Conservation (phyloP, 495 filamentous ascomycete genomes). For the Penicillium dipodomyicola region DNA sequence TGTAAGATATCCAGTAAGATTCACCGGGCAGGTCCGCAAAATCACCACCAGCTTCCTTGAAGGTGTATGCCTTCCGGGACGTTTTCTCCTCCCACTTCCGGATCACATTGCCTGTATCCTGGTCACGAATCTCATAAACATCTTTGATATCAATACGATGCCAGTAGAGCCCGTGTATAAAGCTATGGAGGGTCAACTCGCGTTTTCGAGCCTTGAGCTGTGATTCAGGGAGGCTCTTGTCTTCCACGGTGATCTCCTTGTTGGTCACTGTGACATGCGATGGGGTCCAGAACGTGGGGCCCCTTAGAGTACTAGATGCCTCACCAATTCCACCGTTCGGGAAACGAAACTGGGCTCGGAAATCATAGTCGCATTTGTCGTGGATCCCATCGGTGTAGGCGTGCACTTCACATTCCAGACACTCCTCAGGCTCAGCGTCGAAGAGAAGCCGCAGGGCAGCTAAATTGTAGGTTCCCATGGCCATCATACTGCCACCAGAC, state of each 20-base stretch:
- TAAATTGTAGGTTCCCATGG: neutral
- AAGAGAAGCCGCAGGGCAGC: neutral
- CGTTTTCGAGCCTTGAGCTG: conserved; percentile 28
- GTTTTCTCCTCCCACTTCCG: too few relatives aligned
- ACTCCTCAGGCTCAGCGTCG: neutral
- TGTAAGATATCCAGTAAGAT: neutral
- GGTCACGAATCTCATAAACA: conserved; percentile 34
- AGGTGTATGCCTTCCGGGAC: too few relatives aligned
- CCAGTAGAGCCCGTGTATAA: conserved; percentile 31
- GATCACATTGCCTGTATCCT: too few relatives aligned
- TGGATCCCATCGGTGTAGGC: conserved; percentile 24
- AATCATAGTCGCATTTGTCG: conserved; percentile 36
- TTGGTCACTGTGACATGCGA: conserved; percentile 19
- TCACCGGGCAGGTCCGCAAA: too few relatives aligned
- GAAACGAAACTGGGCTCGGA: conserved; percentile 42
- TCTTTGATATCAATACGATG: conserved; percentile 55
- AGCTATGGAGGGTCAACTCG: conserved; percentile 27
- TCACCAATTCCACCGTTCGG: conserved; percentile 45
- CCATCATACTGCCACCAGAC: neutral
- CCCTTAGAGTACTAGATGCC: conserved; percentile 34
- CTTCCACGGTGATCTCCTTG: conserved; percentile 24
- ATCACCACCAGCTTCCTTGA: too few relatives aligned
- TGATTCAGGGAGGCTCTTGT: conserved; percentile 24
- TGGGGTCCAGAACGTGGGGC: conserved; percentile 19
- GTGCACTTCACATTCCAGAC: too few relatives aligned